These are phyloP conservation scores for Physocladia obscura DNA, from an alignment of 192 early-diverging fungal genomes.

Conservation along the genomic window DNA sequence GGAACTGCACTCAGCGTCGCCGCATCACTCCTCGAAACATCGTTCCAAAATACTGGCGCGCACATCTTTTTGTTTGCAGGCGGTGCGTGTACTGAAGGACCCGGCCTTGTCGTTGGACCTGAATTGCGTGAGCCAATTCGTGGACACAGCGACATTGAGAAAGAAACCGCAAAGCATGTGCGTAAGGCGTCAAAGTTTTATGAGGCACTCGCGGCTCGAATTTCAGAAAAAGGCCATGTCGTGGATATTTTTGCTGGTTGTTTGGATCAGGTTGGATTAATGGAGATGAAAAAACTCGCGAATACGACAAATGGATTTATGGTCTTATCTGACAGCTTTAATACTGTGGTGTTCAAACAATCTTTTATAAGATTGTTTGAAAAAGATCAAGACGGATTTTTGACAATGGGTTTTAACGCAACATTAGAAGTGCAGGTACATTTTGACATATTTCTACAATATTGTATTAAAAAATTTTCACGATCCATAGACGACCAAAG, in stretches of 20 bases:
- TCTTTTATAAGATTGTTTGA: slow-evolving; percentile 92
- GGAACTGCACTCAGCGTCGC: slow-evolving; percentile 93
- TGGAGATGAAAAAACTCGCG: slow-evolving; percentile 92
- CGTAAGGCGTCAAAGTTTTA: slow-evolving; percentile 97
- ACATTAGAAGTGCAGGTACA: slow-evolving; percentile 87
- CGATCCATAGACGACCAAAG: slow-evolving; percentile 75
- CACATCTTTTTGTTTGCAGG: slow-evolving; percentile 92
- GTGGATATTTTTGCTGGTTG: slow-evolving; percentile 98
- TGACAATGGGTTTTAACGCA: slow-evolving; percentile 98
- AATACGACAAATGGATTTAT: slow-evolving; percentile 90
- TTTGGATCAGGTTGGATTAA: slow-evolving; percentile 92
- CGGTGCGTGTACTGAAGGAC: slow-evolving; percentile 91
- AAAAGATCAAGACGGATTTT: slow-evolving; percentile 82
- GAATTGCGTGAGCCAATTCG: slow-evolving; percentile 93
- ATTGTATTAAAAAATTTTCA: not conserved
- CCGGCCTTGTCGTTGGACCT: slow-evolving; percentile 89
- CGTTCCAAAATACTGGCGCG: slow-evolving; percentile 88
- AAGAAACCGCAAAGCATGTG: slow-evolving; percentile 87
- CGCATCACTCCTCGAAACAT: slow-evolving; percentile 85
- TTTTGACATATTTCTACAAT: not conserved
- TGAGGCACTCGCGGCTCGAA: slow-evolving; percentile 81
- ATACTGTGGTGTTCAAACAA: slow-evolving; percentile 94
- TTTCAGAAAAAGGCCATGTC: slow-evolving; percentile 82
- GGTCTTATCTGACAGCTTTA: slow-evolving; percentile 95
- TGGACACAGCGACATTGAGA: slow-evolving; percentile 98